These are phyloP conservation scores for Tulasnella sp. DNA, from an alignment of 768 basidiomycete species.

Conservation along the genomic window DNA sequence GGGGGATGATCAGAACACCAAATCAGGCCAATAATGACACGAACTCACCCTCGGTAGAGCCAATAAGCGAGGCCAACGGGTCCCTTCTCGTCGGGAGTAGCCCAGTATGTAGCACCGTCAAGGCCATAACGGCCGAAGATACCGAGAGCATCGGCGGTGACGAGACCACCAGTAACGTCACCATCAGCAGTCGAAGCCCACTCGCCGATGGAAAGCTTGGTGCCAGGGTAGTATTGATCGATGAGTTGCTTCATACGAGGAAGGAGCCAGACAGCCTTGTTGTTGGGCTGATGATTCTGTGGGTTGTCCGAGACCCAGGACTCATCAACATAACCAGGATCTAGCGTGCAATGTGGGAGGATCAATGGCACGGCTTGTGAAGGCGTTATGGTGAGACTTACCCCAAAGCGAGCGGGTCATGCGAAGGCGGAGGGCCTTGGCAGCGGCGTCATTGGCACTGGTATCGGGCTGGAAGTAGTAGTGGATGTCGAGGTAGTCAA, in stretches of 20 bases:
- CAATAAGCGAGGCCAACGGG: conserved; percentile 60
- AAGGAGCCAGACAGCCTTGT: conserved; percentile 51
- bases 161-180: conserved; percentile 58
- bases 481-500: conserved; percentile 58
- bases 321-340: conserved; percentile 57
- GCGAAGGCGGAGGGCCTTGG: conserved; percentile 56
- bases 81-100: conserved; percentile 51
- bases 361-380: background rate
- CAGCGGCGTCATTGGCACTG: conserved; percentile 55
- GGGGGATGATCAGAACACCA: background rate
- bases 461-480: conserved; percentile 60
- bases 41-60: conserved; percentile 55
- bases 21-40: background rate
- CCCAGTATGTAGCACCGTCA: conserved; percentile 60
- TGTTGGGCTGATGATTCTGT: conserved; percentile 53
- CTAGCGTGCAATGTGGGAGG: background rate
- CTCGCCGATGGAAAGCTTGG: conserved; percentile 57
- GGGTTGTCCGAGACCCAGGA: conserved; percentile 54
- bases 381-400: background rate
- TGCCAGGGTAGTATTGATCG: conserved; percentile 55
- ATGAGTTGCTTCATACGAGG: conserved; percentile 58
- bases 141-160: conserved; percentile 56
- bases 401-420: conserved; percentile 57
- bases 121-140: conserved; percentile 56
- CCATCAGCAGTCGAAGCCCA: conserved; percentile 55